Percentiles rank a stretch among this genome's conserved stretches.
These are phyloP conservation scores for Phialophora chinensis DNA, from an alignment of 2,329 filamentous ascomycete species.

Conservation along the genomic window DNA sequence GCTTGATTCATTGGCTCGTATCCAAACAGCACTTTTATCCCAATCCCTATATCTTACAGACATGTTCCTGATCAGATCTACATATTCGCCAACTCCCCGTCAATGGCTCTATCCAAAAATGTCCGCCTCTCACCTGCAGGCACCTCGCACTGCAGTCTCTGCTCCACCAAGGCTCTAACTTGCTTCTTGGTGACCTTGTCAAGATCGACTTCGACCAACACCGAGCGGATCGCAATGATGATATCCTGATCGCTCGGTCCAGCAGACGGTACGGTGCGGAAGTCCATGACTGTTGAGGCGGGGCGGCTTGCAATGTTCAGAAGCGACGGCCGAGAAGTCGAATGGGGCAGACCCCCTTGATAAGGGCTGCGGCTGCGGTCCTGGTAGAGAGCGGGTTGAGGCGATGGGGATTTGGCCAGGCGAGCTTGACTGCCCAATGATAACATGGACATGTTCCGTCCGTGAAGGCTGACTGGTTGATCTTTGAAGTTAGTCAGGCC, in stretches of 20 bases:
- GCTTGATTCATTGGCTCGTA: constrained; percentile 1
- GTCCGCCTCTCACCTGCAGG: constrained; percentile 76
- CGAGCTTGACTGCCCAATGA: constrained; percentile 54
- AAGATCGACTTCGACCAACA: constrained; percentile 85
- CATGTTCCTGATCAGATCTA: constrained; percentile 49
- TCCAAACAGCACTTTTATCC: constrained; percentile 2
- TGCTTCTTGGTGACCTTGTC: constrained; percentile 99
- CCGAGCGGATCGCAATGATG: constrained; percentile 80
- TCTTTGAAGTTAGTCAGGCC: constrained; percentile 67
- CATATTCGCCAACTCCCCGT: constrained; percentile 92
- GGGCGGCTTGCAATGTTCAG: constrained; percentile 56
- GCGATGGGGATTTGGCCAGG: constrained; percentile 30
- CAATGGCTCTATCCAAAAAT: constrained; percentile 92
- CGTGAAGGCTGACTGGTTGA: constrained; percentile 54
- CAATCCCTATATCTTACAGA: not conserved
- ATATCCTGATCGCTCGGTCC: constrained; percentile 82
- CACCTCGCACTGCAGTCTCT: constrained; percentile 88
- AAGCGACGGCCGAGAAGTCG: constrained; percentile 51
- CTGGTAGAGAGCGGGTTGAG: constrained; percentile 47
- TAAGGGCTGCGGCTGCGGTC: constrained; percentile 48
- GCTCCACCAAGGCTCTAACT: constrained; percentile 86
- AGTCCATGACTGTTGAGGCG: constrained; percentile 61
- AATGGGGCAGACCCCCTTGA: constrained; percentile 42
- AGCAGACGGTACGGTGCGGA: constrained; percentile 58
- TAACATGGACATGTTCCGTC: constrained; percentile 66